Percentiles rank a stretch among this genome's conserved stretches.
phyloP scores from a whole-genome alignment of 2,329 filamentous ascomycete genomes.

The Epichloe coenophiala region DNA sequence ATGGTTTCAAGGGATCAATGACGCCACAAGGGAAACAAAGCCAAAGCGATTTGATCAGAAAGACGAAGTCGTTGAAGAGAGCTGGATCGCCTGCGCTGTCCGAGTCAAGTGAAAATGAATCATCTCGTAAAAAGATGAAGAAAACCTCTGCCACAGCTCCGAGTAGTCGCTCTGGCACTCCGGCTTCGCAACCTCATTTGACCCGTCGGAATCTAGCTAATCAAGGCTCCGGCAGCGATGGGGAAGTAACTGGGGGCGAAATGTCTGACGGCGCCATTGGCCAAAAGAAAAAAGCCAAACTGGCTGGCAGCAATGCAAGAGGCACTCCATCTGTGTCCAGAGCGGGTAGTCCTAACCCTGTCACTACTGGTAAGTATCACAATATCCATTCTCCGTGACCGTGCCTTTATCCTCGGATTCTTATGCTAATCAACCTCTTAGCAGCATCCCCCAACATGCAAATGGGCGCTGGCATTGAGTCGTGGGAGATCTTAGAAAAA shows the following conservation, averaged over 20 bases:
- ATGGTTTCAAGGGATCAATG: constrained; percentile 55
- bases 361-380: constrained; percentile 22
- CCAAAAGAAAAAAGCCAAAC: constrained; percentile 42
- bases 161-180: constrained; percentile 42
- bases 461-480: constrained; percentile 24
- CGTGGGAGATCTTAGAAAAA: constrained; percentile 40
- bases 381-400: neutral
- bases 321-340: constrained; percentile 46
- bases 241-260: constrained; percentile 56
- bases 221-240: constrained; percentile 55
- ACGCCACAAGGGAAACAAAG: constrained; percentile 37
- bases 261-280: constrained; percentile 42
- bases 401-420: neutral
- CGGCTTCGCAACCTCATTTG: constrained; percentile 28
- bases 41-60: constrained; percentile 27
- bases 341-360: constrained; percentile 44
- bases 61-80: constrained; percentile 59
- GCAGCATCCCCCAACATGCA: constrained; percentile 24
- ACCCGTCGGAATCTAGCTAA: constrained; percentile 29
- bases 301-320: constrained; percentile 31
- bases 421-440: constrained; percentile 4
- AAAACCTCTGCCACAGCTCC: constrained; percentile 39
- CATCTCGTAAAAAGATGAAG: constrained; percentile 64
- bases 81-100: constrained; percentile 77
- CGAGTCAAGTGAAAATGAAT: constrained; percentile 86